phyloP scores from a whole-genome alignment of 2,329 filamentous ascomycete genomes.

The Penicillium corylophilum region DNA sequence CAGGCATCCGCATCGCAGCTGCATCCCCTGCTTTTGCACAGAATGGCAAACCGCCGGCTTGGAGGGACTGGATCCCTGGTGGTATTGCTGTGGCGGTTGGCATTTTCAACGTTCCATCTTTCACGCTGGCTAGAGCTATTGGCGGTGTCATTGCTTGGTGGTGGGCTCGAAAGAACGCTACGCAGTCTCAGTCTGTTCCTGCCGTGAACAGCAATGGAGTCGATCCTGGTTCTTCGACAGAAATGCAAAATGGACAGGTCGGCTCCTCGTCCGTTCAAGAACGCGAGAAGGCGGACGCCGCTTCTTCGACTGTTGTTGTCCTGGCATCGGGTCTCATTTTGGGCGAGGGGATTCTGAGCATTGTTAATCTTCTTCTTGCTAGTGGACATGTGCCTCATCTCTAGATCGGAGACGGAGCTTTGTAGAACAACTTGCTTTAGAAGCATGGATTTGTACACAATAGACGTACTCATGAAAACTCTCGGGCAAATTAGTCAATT shows the following conservation, averaged over 20 bases:
- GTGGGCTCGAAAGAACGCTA: constrained; percentile 59
- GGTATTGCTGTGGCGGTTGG: constrained; percentile 89
- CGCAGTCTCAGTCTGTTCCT: neutral
- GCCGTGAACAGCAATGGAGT: neutral
- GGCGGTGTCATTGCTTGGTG: constrained; percentile 77
- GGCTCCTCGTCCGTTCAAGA: constrained; percentile 10
- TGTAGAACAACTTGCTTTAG: neutral
- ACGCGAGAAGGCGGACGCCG: constrained; percentile 32
- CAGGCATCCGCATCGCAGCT: constrained; percentile 64
- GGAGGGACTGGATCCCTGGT: constrained; percentile 78
- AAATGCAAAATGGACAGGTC: neutral
- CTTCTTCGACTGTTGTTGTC: constrained; percentile 72
- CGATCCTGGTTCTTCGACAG: neutral
- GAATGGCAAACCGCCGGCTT: constrained; percentile 45
- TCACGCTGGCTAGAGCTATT: constrained; percentile 82
- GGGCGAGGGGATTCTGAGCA: constrained; percentile 87
- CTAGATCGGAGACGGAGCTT: constrained; percentile 27
- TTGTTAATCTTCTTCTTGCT: constrained; percentile 81
- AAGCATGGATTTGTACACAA: neutral
- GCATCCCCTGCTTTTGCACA: constrained; percentile 33
- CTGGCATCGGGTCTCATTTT: constrained; percentile 86
- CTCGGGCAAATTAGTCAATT: neutral
- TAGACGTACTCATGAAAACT: neutral
- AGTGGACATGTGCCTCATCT: constrained; percentile 74
- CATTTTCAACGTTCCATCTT: constrained; percentile 97